phyloP scores from a whole-genome alignment of 164 flowering plant genomes.

The Dillenia suffruticosa region DNA sequence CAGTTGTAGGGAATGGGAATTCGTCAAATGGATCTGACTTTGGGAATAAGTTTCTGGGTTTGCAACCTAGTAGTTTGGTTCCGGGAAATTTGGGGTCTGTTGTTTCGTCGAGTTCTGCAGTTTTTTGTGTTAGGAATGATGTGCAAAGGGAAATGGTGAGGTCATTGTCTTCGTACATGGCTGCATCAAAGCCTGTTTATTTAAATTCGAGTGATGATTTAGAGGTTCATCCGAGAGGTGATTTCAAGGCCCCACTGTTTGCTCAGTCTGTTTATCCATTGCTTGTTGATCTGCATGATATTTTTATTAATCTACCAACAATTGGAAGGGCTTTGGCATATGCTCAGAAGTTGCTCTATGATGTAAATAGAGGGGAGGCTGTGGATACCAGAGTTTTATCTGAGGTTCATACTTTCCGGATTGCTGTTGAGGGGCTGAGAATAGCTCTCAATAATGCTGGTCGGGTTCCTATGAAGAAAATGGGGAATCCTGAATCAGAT shows the following conservation, averaged over 20 bases:
- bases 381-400: constrained; percentile 46
- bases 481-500: constrained; percentile 7
- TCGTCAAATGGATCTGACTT: constrained; percentile 12
- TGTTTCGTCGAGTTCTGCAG: constrained; percentile 19
- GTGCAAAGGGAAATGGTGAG: constrained; percentile 42
- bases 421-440: constrained; percentile 87
- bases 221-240: constrained; percentile 23
- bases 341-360: constrained; percentile 74
- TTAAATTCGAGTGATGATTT: constrained; percentile 14
- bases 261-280: constrained; percentile 69
- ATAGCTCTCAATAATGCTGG: constrained; percentile 65
- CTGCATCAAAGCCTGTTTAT: constrained; percentile 8
- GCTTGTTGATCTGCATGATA: constrained; percentile 60
- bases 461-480: constrained; percentile 33
- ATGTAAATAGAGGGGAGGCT: constrained; percentile 60
- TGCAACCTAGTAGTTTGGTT: constrained; percentile 41
- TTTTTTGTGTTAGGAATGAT: constrained; percentile 34
- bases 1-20: constrained; percentile 4
- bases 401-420: constrained; percentile 58
- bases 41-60: constrained; percentile 27
- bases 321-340: constrained; percentile 60
- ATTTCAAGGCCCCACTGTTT: constrained; percentile 64
- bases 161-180: constrained; percentile 34
- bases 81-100: constrained; percentile 35
- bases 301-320: constrained; percentile 59